phyloP scores from a whole-genome alignment of 1,139 yeast species.

The Candida sanyaensis region DNA sequence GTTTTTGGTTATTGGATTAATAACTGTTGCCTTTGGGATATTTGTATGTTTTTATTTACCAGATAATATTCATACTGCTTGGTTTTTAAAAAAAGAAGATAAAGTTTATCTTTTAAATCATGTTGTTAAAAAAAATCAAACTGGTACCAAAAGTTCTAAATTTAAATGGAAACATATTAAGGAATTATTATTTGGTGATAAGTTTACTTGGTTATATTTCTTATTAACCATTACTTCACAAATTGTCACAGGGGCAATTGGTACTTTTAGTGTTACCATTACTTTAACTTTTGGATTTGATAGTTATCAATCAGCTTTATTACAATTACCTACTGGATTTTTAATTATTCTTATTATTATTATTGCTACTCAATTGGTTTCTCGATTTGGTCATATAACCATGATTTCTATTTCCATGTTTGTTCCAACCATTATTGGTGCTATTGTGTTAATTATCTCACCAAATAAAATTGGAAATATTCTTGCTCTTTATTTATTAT shows the following conservation, averaged over 20 bases:
- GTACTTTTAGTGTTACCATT: slow-evolving; percentile 41
- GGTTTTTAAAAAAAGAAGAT: slow-evolving; percentile 29
- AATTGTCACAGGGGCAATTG: slow-evolving; percentile 44
- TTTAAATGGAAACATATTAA: slow-evolving; percentile 28
- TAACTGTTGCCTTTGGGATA: slow-evolving; percentile 35
- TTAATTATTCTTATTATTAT: slow-evolving; percentile 36
- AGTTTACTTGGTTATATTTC: slow-evolving; percentile 39
- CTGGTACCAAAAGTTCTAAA: slow-evolving; percentile 31
- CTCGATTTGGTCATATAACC: slow-evolving; percentile 27
- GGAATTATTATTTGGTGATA: slow-evolving; percentile 35
- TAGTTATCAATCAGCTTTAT: slow-evolving; percentile 33
- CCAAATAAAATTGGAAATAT: slow-evolving; percentile 32
- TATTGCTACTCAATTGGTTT: slow-evolving; percentile 31
- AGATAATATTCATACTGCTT: slow-evolving; percentile 31
- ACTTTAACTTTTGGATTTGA: slow-evolving; percentile 39
- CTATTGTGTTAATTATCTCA: slow-evolving; percentile 32
- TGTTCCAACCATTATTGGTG: slow-evolving; percentile 37
- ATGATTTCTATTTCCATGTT: slow-evolving; percentile 32
- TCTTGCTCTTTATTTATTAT: slow-evolving; percentile 37
- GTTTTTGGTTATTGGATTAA: slow-evolving; percentile 37
- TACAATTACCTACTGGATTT: slow-evolving; percentile 43
- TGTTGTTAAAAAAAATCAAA: slow-evolving; percentile 31
- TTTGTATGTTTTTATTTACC: slow-evolving; percentile 30
- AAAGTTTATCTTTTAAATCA: slow-evolving; percentile 30
- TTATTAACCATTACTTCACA: slow-evolving; percentile 35